Evolutionary conservation across 2,329 filamentous ascomycete genomes (phyloP).

Genomic region (Cercospora sp.): DNA sequence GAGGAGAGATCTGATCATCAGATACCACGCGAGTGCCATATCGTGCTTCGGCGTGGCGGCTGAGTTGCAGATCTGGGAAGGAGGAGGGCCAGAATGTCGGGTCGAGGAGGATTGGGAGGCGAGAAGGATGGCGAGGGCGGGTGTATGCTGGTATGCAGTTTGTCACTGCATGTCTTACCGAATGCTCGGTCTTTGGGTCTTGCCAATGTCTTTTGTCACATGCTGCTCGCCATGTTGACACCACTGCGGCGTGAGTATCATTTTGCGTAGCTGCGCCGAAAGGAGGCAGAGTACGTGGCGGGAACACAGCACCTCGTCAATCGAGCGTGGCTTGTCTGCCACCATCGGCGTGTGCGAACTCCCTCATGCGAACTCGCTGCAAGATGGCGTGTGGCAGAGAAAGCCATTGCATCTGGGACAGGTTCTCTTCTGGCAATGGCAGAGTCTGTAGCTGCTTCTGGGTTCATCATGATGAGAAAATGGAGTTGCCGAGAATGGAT

Average conservation of each 20-base stretch:
- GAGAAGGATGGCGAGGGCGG: not conserved
- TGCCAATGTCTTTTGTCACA: not conserved
- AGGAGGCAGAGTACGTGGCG: not conserved
- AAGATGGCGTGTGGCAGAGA: not conserved
- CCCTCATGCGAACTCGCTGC: not conserved
- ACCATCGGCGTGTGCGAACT: not conserved
- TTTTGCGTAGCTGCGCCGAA: not conserved
- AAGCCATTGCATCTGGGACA: not conserved
- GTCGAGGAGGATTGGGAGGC: not conserved
- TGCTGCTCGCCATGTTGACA: not conserved
- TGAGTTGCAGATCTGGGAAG: not conserved
- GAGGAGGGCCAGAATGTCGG: not conserved
- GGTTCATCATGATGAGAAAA: not conserved
- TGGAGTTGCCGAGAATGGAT: not conserved
- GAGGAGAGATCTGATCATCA: not conserved
- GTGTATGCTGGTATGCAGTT: not conserved
- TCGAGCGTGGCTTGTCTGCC: constrained; percentile 3
- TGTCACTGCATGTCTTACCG: not conserved
- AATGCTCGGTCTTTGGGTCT: not conserved
- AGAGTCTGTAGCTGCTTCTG: not conserved
- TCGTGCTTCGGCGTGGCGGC: not conserved
- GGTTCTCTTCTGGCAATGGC: not conserved
- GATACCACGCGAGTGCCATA: not conserved
- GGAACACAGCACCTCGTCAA: constrained; percentile 9
- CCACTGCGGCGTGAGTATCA: not conserved